Evolutionary conservation across 1,284 basidiomycete genomes (phyloP), one percentile per base, ranked within the genome.

Genomic region (Irpex sp.): DNA sequence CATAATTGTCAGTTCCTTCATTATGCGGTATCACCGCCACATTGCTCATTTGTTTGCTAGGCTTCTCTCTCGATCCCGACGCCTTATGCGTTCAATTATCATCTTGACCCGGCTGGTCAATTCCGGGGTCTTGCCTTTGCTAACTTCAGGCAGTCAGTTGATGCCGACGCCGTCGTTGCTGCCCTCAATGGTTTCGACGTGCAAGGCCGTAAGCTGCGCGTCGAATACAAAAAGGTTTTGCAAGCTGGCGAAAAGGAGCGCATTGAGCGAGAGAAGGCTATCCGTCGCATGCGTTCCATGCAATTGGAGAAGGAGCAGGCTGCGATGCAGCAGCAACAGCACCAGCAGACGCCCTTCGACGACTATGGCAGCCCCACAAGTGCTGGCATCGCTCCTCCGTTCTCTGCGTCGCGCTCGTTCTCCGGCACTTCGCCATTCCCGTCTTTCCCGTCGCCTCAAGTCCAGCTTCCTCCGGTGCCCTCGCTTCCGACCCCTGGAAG

Each of bases 21-120:
- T 65, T 57, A n/a, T 65, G 65, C 55, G 55, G 37, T 56, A 37
- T 47, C 31, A 36, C 37, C 19, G 21, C 21, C 49, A n/a, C 26
- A 26, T 61, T 57, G 50, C 58, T 59, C 31, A 58, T 54, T 59
- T 56, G 58, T 9, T 43, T 59, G 54, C 55, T 68, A 94, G 92
- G 89, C 92, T 71, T 97, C 94, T 65, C 81, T 99, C 65, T 86
- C 91, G 39, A 97, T 98, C 71, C 96, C 97, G 63, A 92, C 96
- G 19, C 97, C 97, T n/a, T 99, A 99, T 75, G 97, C 97, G 21
- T 99, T 99, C 87, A 99, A 99, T 78, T 97, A 97, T 74, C 95
- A 98, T 75, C 88, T 95, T 72, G 95, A 97, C 77, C 93, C 94
- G 71, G 89, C 91, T 68, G 94, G 97, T 69, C 90, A 95, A 47